Conservation (phyloP, 805 yeast genomes). For the Schwanniomyces sp. region DNA sequence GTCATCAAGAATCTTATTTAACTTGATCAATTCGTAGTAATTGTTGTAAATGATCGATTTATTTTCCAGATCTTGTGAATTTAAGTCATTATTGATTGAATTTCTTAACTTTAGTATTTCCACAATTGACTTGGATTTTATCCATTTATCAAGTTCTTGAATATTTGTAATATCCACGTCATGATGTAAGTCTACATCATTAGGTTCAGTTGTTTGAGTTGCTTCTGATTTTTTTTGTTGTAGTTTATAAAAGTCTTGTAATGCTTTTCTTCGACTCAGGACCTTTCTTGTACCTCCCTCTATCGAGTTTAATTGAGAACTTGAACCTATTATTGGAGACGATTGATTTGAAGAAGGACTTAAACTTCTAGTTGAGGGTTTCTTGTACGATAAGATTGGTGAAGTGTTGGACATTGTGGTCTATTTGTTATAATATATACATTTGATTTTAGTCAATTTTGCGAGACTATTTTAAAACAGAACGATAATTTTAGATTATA, state of each 20-base stretch:
- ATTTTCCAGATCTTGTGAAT: constrained; percentile 57
- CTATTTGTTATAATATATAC: not conserved
- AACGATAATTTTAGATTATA: not conserved
- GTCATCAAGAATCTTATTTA: constrained; percentile 52
- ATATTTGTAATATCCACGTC: constrained; percentile 15
- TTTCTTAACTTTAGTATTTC: constrained; percentile 33
- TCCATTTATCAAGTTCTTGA: constrained; percentile 16
- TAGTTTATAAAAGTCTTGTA: constrained; percentile 42
- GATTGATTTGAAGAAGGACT: constrained; percentile 1
- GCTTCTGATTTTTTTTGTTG: constrained; percentile 13
- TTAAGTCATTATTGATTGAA: constrained; percentile 43
- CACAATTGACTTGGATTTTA: constrained; percentile 22
- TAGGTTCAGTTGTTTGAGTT: not conserved
- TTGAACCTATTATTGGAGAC: constrained; percentile 4
- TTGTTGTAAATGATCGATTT: constrained; percentile 74
- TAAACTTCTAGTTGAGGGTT: constrained; percentile 9
- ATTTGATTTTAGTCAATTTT: no score
- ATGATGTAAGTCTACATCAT: not conserved
- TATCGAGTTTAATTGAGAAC: constrained; percentile 1
- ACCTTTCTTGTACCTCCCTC: constrained; percentile 23
- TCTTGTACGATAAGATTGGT: constrained; percentile 31
- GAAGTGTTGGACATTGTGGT: constrained; percentile 3
- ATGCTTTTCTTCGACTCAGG: constrained; percentile 39
- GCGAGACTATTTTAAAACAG: not conserved
- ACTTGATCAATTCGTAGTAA: constrained; percentile 69